Evolutionary conservation across 2,329 filamentous ascomycete species (phyloP), one percentile per base, ranked within the genome.

Genomic region (Ophiostoma ips): DNA sequence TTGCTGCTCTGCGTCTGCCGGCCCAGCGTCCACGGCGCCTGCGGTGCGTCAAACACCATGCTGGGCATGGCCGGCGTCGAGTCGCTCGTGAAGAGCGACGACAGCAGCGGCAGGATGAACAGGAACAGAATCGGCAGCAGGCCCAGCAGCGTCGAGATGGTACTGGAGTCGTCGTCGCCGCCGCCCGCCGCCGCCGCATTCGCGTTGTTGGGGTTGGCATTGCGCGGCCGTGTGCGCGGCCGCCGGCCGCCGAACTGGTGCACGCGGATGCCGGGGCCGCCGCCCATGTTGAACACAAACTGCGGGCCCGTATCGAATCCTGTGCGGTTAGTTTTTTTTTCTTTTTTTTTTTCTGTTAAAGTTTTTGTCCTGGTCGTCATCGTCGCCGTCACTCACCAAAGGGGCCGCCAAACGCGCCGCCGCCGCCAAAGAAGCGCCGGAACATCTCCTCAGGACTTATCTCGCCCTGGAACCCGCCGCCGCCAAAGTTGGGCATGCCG

Each of bases 361-460:
- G n/a, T n/a, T n/a, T n/a, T n/a, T n/a, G n/a, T n/a, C n/a, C n/a
- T n/a, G n/a, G n/a, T n/a, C n/a, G n/a, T n/a, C n/a, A 8, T 28
- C 24, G 24, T 28, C 24, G 24, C 28, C 7, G 3, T 16, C 4
- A 43, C 40, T 2, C 6, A 28, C 46, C 40, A 19, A 52, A 33
- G 16, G n/a, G 24, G 5, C 63, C 64, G 65, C 84, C 83, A 61
- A 86, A 81, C n/a, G 77, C 75, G 49, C 80, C 80, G 52, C 77
- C 80, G 52, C 83, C 88, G 45, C 87, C 87, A 70, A 98, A 98
- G 75, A 98, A 98, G 55, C 90, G 80, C 63, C 90, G 83, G 69
- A 98, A 98, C 72, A 98, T 78, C 66, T 98, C 92, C 66, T 98
- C 92, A 0, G 92, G 89, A 50, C 85, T 94, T 59, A 98, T 86